Percentiles rank a stretch among this genome's conserved stretches.
Evolutionary conservation across 2,329 filamentous ascomycete species (phyloP).

Genomic region (Emergomyces pasteurianus): DNA sequence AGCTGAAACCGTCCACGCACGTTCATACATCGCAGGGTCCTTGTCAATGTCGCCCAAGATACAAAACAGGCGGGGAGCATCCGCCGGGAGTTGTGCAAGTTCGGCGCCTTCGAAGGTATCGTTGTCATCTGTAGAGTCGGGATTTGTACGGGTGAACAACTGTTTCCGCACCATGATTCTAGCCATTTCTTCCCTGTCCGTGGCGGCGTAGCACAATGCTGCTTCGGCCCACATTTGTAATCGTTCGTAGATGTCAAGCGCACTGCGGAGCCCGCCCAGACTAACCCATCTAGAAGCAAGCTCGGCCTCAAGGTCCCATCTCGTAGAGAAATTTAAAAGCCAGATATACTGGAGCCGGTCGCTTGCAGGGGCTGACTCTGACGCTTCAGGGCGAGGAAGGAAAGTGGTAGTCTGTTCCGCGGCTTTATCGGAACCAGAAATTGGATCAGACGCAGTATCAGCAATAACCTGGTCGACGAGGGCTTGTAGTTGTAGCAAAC

Average conservation of each 20-base stretch:
- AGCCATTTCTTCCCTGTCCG: constrained; percentile 73
- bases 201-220: constrained; percentile 73
- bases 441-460: constrained; percentile 50
- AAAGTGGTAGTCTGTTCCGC: constrained; percentile 57
- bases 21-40: constrained; percentile 62
- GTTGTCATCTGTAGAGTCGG: constrained; percentile 39
- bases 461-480: constrained; percentile 91
- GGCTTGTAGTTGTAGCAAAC: constrained; percentile 83
- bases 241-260: constrained; percentile 90
- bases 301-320: constrained; percentile 92
- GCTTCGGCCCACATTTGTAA: constrained; percentile 91
- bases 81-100: constrained; percentile 57
- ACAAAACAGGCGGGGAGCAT: constrained; percentile 80
- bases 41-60: constrained; percentile 84
- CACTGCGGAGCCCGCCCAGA: constrained; percentile 76
- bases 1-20: constrained; percentile 77
- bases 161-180: constrained; percentile 63
- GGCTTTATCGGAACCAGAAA: constrained; percentile 19
- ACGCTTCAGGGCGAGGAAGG: constrained; percentile 60
- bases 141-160: constrained; percentile 55
- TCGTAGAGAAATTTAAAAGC: constrained; percentile 66
- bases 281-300: constrained; percentile 85
- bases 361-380: constrained; percentile 60
- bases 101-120: constrained; percentile 56
- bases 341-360: constrained; percentile 76